Conservation (phyloP, 1,284 basidiomycete species). For the Apiotrichum sp. region DNA sequence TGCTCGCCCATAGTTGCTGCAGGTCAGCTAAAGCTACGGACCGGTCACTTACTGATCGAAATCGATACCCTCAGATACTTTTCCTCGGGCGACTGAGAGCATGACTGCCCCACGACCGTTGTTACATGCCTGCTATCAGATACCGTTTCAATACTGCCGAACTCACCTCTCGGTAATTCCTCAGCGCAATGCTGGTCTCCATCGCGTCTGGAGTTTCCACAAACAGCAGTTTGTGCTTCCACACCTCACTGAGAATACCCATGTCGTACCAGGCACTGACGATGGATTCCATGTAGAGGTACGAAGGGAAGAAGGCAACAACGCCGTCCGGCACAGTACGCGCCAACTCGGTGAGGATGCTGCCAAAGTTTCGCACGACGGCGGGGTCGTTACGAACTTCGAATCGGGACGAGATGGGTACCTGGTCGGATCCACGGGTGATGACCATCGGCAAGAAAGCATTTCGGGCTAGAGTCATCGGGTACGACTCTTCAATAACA, state of each 20-base stretch:
- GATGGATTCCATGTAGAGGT: constrained; percentile 99
- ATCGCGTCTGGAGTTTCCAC: constrained; percentile 99
- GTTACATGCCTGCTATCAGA: constrained; percentile 73
- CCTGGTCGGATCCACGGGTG: constrained; percentile 95
- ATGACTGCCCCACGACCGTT: constrained; percentile 96
- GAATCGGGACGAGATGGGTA: constrained; percentile 97
- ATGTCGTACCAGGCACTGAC: constrained; percentile 99
- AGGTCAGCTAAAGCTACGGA: not conserved
- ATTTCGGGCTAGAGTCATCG: constrained; percentile 96
- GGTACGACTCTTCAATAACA: constrained; percentile 92
- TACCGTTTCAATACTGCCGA: not conserved
- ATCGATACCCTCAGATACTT: constrained; percentile 99
- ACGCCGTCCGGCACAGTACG: constrained; percentile 99
- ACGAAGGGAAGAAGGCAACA: constrained; percentile 98
- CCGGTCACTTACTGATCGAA: constrained; percentile 68
- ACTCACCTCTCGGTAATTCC: constrained; percentile 90
- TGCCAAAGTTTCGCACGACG: constrained; percentile 97
- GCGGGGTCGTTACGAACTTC: constrained; percentile 99
- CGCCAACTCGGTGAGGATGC: constrained; percentile 95
- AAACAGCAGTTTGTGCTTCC: constrained; percentile 99
- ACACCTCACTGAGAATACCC: constrained; percentile 98
- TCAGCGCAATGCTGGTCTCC: constrained; percentile 95
- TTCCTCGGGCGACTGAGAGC: constrained; percentile 94
- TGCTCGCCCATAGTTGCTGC: constrained; percentile 85
- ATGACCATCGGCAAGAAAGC: constrained; percentile 98